Evolutionary conservation across 2,329 filamentous ascomycete genomes (phyloP), one percentile per base, ranked within the genome.

Genomic region (Tolypocladium endophyticum): DNA sequence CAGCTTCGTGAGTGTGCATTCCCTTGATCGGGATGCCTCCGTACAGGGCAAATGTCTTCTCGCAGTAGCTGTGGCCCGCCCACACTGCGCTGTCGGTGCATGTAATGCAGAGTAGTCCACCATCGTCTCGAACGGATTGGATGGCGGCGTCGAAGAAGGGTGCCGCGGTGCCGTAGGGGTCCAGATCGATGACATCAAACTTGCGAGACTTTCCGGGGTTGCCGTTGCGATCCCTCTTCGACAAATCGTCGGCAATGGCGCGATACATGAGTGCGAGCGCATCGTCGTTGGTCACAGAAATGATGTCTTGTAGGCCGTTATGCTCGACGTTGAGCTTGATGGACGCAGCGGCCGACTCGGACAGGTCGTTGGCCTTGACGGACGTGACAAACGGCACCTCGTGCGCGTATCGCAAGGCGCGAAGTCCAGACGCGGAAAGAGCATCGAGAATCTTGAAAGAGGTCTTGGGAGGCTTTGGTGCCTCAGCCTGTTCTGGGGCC

Each of bases 11-110:
- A 30, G 88, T 93, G 69, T 91, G 87, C 56, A 83, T 79, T 0
- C 92, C 92, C 74, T 96, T 96, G 61, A 93, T 76, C 0, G 94
- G 91, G 20, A 92, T 78, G 39, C 94, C 94, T 4, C 94, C 94
- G 69, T 99, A 99, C n/a, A 96, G 79, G 1, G 93, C 87, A 72
- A 87, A 99, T 3, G 91, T 85, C 78, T 99, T 99, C 72, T 99
- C 94, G 2, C 90, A 87, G 70, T 97, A 99, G 59, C 92, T 91
- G 66, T 90, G 89, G 0, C 93, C 96, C 1, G 93, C 93, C 82
- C 92, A 99, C 2, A 99, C 90, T 12, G 89, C 92, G 12, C 93
- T 92, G 72, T 99, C 94, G 0, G 94, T 99, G 74, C 94, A 99
- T 1, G 94, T 99, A 6, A 99, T 89, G 71, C 92, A 97, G 5